phyloP scores from a whole-genome alignment of 2,329 filamentous ascomycete species.

The Drechslera avenae region DNA sequence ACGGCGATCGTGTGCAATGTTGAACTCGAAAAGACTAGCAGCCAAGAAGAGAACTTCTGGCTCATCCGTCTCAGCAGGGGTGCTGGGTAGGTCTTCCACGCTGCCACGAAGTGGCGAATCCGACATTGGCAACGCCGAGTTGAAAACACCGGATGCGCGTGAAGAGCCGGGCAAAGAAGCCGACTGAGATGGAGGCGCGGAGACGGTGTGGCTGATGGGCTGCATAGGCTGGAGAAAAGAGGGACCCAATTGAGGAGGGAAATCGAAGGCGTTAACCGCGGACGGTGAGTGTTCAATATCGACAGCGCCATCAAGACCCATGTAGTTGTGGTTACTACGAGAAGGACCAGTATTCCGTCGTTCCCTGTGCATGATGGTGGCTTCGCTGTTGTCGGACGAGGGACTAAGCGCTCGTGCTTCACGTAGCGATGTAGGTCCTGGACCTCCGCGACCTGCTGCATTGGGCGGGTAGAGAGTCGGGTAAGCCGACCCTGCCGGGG shows the following conservation, averaged over 20 bases:
- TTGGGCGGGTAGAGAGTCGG: constrained; percentile 27
- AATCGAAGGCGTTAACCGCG: constrained; percentile 26
- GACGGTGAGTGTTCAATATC: constrained; percentile 29
- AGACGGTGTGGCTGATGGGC: constrained; percentile 22
- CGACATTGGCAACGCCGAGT: constrained; percentile 81
- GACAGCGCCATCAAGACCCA: constrained; percentile 36
- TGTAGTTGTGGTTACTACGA: constrained; percentile 27
- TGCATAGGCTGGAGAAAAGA: constrained; percentile 35
- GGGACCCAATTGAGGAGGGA: constrained; percentile 34
- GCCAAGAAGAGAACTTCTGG: constrained; percentile 86
- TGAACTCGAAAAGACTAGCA: constrained; percentile 94
- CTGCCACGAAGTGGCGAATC: constrained; percentile 54
- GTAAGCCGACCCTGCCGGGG: constrained; percentile 31
- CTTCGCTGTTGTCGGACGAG: constrained; percentile 37
- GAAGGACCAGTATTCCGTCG: constrained; percentile 31
- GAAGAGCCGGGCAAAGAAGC: constrained; percentile 36
- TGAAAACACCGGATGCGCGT: constrained; percentile 79
- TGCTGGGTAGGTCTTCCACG: constrained; percentile 30
- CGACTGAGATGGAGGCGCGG: constrained; percentile 27
- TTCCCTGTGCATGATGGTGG: constrained; percentile 29
- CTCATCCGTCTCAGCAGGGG: constrained; percentile 56
- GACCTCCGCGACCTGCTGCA: constrained; percentile 22
- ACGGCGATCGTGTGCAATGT: constrained; percentile 87
- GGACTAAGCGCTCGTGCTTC: constrained; percentile 35
- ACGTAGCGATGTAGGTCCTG: constrained; percentile 24